Conservation (phyloP, 164 flowering plant genomes). For the Akebia trifoliata region DNA sequence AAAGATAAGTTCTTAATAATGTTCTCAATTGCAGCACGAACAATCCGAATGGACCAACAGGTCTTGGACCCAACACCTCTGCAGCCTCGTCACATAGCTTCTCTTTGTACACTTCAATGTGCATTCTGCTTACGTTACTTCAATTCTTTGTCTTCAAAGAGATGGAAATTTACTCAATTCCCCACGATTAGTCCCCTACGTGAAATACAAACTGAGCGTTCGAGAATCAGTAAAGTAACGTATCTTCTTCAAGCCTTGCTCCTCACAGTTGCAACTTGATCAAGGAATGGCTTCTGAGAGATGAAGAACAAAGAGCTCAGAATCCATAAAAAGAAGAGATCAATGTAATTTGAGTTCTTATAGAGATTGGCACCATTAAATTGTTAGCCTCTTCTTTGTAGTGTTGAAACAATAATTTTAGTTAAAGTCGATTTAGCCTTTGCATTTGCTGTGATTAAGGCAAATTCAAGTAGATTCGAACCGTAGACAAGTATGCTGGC, state of each 20-base stretch:
- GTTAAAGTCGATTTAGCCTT: slow-evolving; percentile 3
- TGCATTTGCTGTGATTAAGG: too few species aligned
- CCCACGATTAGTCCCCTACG: too few species aligned
- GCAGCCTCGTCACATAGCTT: slow-evolving; percentile 11
- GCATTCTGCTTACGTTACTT: slow-evolving; percentile 12
- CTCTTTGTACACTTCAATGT: slow-evolving; percentile 5
- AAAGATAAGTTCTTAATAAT: background rate
- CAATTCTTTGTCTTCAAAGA: slow-evolving; percentile 6
- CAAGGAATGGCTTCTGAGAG: background rate
- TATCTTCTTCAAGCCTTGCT: too few species aligned
- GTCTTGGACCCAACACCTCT: slow-evolving; percentile 19
- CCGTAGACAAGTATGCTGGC: too few species aligned
- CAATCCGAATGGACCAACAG: slow-evolving; percentile 38
- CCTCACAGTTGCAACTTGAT: background rate
- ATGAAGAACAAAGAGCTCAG: slow-evolving; percentile 1
- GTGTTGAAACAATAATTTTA: slow-evolving; percentile 10
- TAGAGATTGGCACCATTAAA: slow-evolving; percentile 7
- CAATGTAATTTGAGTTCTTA: slow-evolving; percentile 3
- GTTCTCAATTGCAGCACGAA: slow-evolving; percentile 41
- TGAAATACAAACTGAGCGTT: too few species aligned
- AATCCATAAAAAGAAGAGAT: background rate
- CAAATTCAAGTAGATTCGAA: too few species aligned
- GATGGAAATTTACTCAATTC: slow-evolving; percentile 16
- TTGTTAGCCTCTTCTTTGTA: slow-evolving; percentile 19
- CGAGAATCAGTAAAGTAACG: background rate